phyloP scores from a whole-genome alignment of 2,329 filamentous ascomycete genomes.

The Microascus cirrosus region DNA sequence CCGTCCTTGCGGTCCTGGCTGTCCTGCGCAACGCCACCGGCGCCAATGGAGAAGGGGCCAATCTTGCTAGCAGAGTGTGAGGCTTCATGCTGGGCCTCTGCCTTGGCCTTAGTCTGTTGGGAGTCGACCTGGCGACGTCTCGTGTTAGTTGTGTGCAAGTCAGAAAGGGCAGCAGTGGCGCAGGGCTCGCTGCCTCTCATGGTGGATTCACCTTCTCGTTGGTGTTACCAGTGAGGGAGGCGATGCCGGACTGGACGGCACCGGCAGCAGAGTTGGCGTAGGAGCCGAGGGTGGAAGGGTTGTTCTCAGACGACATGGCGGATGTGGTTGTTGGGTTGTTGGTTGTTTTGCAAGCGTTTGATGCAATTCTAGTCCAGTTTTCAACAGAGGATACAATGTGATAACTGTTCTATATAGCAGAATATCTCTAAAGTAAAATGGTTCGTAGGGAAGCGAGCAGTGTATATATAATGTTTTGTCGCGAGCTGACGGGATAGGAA shows the following conservation, averaged over 20 bases:
- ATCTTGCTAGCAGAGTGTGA: conserved; percentile 54
- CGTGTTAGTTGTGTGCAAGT: conserved; percentile 14
- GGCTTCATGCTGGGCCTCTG: conserved; percentile 55
- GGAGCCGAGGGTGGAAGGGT: conserved; percentile 66
- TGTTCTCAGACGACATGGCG: conserved; percentile 13
- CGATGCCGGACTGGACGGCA: conserved; percentile 59
- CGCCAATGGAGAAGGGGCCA: conserved; percentile 17
- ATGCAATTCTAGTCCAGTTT: background rate
- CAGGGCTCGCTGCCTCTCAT: background rate
- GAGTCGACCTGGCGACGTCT: conserved; percentile 49
- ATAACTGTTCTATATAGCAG: background rate
- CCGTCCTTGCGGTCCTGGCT: conserved; percentile 61
- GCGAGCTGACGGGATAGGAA: background rate
- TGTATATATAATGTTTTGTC: background rate
- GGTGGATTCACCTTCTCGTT: background rate
- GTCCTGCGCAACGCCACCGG: conserved; percentile 59
- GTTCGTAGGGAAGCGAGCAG: background rate
- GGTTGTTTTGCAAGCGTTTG: background rate
- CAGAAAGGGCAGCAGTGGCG: background rate
- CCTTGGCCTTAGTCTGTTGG: conserved; percentile 53
- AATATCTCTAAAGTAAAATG: background rate
- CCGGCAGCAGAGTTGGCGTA: conserved; percentile 65
- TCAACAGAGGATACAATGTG: background rate
- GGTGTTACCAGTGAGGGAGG: conserved; percentile 59
- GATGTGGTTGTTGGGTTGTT: conserved; percentile 9